Base-by-base conservation (phyloP, 495 filamentous ascomycete genomes). In the Penicillium bialowiezense region DNA sequence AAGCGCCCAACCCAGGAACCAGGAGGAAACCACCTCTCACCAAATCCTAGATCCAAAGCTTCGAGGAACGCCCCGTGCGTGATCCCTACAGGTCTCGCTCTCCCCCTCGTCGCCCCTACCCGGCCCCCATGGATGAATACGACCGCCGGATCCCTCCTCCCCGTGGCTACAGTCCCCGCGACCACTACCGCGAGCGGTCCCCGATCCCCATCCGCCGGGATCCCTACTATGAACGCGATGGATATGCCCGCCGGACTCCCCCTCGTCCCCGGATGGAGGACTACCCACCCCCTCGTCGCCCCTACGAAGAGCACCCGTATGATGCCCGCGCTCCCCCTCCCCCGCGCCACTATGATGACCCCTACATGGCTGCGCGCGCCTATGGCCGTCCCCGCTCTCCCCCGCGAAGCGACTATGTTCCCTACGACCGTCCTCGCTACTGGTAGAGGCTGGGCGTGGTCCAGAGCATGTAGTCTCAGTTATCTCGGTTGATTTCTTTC, bases 171-270 rank as follows among this genome's bases (percentile, higher is more conserved):
- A 91, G 86, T 65, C 89, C 89, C 28, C 82, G 86, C 50, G 86
- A 87, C 47, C 89, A 86, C 51, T 96, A 95, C 69, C 90, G 91
- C 65, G 90, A 93, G 60, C 81, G 91, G 46, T 88, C 87, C 46
- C 80, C 82, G 9, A 76, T 77, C 17, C 86, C 87, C 29, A 73
- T 86, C 33, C 86, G 89, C 42, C 83, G 88, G 48, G 92, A 95
- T n/a, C 43, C 43, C 58, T 91, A 96, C 65, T 91, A 97, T 59
- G 81, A 86, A 38, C 81, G 85, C 45, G 79, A 83, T 55, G 80
- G 87, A 35, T 91, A 91, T 67, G 79, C 69, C 48, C 81, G 88
- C 38, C 74, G 78, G 13, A 76, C 72, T 54, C 77, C 89, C 20
- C 88, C 90, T 15, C 88, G 81, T 39, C 86, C 88, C 52, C 74